phyloP scores from a whole-genome alignment of 257 asterid species.

The Lithospermum erythrorhizon region DNA sequence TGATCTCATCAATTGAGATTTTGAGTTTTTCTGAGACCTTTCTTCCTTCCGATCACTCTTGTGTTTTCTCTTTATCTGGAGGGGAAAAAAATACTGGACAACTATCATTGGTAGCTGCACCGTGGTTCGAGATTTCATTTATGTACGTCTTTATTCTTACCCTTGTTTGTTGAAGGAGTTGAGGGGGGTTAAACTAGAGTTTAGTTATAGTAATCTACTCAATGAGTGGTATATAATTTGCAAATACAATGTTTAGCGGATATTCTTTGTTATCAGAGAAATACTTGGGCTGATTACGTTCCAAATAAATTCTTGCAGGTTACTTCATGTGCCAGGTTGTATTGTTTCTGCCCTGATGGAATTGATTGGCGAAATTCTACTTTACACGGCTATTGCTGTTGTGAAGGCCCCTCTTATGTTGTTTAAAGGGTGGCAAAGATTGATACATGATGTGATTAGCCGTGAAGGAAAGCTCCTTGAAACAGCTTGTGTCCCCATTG shows the following conservation, averaged over 20 bases:
- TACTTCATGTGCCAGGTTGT: constrained; percentile 80
- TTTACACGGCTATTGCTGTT: constrained; percentile 63
- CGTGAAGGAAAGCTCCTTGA: constrained; percentile 91
- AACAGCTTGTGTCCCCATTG: constrained; percentile 94
- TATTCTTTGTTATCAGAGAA: no score
- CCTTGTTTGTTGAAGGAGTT: constrained; percentile 55
- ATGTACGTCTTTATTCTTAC: constrained; percentile 69
- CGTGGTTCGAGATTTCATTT: constrained; percentile 75
- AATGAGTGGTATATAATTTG: no score
- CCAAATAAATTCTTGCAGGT: constrained; percentile 28
- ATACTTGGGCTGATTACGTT: background rate
- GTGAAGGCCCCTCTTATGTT: constrained; percentile 77
- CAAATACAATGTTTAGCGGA: no score
- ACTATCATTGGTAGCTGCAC: constrained; percentile 79
- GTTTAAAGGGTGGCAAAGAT: constrained; percentile 90
- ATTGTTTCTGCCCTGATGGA: constrained; percentile 60
- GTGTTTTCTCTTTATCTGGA: constrained; percentile 22
- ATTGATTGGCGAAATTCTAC: constrained; percentile 71
- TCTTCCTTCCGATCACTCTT: constrained; percentile 4
- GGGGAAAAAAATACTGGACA: no score
- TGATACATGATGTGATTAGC: constrained; percentile 72
- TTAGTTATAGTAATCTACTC: no score
- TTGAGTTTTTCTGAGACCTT: background rate
- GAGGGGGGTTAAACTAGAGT: constrained; percentile 6
- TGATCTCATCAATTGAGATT: background rate